Evolutionary conservation across 2,329 filamentous ascomycete genomes (phyloP).

Genomic region (Trichoderma sp.): DNA sequence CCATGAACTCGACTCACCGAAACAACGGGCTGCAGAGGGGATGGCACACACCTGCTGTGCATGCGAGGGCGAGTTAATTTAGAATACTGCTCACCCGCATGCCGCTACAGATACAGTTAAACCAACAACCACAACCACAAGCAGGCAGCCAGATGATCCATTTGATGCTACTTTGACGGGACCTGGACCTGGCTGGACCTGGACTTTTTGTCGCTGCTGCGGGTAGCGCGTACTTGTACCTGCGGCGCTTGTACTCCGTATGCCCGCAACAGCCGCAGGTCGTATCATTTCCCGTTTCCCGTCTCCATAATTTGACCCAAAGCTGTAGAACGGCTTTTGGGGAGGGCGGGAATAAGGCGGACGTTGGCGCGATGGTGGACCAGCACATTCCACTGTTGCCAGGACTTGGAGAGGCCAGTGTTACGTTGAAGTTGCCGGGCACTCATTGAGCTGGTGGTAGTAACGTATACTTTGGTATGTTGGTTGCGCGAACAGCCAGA

Average conservation of each 20-base stretch:
- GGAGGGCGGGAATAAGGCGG: neutral
- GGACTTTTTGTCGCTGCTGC: neutral
- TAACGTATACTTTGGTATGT: neutral
- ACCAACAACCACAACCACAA: neutral
- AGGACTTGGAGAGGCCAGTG: neutral
- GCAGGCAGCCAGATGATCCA: neutral
- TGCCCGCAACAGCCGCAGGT: constrained; percentile 9
- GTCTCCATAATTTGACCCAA: neutral
- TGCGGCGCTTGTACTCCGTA: constrained; percentile 9
- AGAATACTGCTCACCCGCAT: neutral
- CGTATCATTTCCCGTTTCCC: constrained; percentile 8
- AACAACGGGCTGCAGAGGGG: neutral
- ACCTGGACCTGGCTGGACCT: neutral
- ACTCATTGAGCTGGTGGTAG: neutral
- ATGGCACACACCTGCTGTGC: neutral
- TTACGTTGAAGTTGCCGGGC: neutral
- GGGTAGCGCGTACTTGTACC: neutral
- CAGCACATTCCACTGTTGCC: neutral
- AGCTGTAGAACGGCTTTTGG: constrained; percentile 5
- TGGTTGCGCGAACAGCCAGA: neutral
- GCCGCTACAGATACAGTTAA: neutral
- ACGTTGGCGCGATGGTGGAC: neutral
- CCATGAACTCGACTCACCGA: neutral
- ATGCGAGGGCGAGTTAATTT: neutral
- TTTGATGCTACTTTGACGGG: neutral